phyloP scores from a whole-genome alignment of 176 grass and related monocot species.

The Cenchrus purpureus region DNA sequence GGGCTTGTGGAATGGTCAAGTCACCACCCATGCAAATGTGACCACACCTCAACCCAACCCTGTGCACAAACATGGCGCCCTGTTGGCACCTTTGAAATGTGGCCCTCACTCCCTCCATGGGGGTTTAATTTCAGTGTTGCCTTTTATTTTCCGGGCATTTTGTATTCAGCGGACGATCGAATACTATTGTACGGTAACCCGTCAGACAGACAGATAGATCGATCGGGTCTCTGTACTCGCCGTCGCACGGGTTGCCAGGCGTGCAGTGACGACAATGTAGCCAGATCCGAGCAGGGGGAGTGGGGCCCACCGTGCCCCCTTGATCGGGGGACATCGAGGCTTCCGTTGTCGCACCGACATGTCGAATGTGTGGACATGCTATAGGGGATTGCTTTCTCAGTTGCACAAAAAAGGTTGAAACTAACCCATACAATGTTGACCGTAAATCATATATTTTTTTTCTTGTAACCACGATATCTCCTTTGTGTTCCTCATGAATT shows the following conservation, averaged over 20 bases:
- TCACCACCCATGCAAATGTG: slow-evolving; percentile 1
- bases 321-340: not conserved
- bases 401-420: not conserved
- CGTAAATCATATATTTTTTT: not conserved
- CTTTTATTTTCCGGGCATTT: not conserved
- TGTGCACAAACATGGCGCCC: slow-evolving; percentile 28
- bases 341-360: not conserved
- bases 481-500: not conserved
- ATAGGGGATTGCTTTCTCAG: not conserved
- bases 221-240: not conserved
- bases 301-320: too few species aligned
- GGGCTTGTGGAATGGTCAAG: slow-evolving; percentile 25
- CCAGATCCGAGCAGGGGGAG: not conserved
- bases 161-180: not conserved
- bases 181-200: not conserved
- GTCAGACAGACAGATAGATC: not conserved
- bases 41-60: slow-evolving; percentile 12
- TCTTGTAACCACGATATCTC: too few species aligned
- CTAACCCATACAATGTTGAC: not conserved
- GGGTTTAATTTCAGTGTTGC: not conserved
- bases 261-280: too few species aligned
- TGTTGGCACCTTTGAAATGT: not conserved
- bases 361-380: not conserved
- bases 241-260: not conserved
- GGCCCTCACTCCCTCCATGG: not conserved